Evolutionary conservation across 2,329 filamentous ascomycete genomes (phyloP).

Genomic region (Phoma sp.): DNA sequence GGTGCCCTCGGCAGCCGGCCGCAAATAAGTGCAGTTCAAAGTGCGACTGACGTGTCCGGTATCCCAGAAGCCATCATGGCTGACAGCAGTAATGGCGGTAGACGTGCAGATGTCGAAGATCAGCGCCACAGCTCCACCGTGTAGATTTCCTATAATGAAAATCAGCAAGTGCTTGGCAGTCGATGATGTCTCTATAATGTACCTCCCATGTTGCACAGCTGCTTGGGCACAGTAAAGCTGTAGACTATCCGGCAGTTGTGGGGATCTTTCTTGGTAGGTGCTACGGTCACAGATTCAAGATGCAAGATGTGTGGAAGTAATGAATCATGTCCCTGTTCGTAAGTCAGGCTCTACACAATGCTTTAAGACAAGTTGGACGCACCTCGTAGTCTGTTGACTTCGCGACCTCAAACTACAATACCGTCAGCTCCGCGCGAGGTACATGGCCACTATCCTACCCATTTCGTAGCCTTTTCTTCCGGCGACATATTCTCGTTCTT

Average conservation of each 20-base stretch:
- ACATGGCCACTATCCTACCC: constrained; percentile 8
- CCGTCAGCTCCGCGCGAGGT: not conserved
- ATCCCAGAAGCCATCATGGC: constrained; percentile 50
- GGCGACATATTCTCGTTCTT: constrained; percentile 20
- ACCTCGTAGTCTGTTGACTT: constrained; percentile 33
- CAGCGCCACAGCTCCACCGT: constrained; percentile 60
- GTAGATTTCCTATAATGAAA: constrained; percentile 47
- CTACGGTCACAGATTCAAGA: constrained; percentile 41
- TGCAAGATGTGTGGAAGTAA: constrained; percentile 38
- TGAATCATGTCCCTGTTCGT: constrained; percentile 40
- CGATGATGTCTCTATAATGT: not conserved
- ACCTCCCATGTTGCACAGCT: constrained; percentile 52
- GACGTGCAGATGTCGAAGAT: constrained; percentile 63
- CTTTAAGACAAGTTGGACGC: not conserved
- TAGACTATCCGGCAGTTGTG: constrained; percentile 50
- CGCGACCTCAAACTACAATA: constrained; percentile 28
- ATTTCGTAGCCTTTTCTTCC: constrained; percentile 27
- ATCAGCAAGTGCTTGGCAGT: not conserved
- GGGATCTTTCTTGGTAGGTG: constrained; percentile 35
- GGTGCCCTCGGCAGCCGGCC: constrained; percentile 50
- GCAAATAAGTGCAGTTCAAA: constrained; percentile 54
- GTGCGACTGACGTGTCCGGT: constrained; percentile 48
- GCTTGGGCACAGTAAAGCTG: constrained; percentile 51
- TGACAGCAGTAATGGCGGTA: constrained; percentile 42
- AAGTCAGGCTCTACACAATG: constrained; percentile 3